phyloP scores from a whole-genome alignment of 768 basidiomycete genomes.

The Pulveroboletus sp. region DNA sequence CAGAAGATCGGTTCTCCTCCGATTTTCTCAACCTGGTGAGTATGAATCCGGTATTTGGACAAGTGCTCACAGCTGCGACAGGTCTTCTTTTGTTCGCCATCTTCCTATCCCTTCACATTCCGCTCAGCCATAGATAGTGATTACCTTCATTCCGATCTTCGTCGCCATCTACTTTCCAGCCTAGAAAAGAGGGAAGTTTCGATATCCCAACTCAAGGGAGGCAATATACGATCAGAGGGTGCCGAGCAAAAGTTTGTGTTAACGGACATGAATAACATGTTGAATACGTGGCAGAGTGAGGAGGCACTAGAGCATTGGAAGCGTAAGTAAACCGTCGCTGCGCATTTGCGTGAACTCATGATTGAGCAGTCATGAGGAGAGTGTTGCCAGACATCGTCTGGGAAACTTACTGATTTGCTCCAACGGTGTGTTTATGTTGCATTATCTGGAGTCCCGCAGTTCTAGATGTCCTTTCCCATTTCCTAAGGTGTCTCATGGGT shows the following conservation, averaged over 20 bases:
- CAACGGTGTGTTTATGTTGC: background rate
- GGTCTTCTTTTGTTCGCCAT: conserved; percentile 81
- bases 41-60: background rate
- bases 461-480: background rate
- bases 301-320: conserved; percentile 74
- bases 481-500: too few relatives aligned
- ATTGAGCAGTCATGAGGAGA: conserved; percentile 63
- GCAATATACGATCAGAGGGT: conserved; percentile 11
- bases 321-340: conserved; percentile 38
- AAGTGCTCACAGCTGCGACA: conserved; percentile 27
- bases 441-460: background rate
- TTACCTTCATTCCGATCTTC: conserved; percentile 64
- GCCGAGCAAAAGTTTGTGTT: conserved; percentile 49
- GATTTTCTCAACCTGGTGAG: conserved; percentile 74
- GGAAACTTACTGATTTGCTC: conserved; percentile 61
- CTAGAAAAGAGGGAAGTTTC: conserved; percentile 53
- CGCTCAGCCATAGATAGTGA: conserved; percentile 50
- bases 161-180: conserved; percentile 51
- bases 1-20: conserved; percentile 42
- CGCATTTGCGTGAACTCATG: conserved; percentile 4
- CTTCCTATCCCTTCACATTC: conserved; percentile 51
- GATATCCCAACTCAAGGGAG: conserved; percentile 36
- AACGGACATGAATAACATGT: conserved; percentile 56
- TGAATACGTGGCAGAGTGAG: conserved; percentile 61
- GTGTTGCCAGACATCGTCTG: conserved; percentile 69